phyloP scores from a whole-genome alignment of 75 land plant species.

The Cunninghamia lanceolata region DNA sequence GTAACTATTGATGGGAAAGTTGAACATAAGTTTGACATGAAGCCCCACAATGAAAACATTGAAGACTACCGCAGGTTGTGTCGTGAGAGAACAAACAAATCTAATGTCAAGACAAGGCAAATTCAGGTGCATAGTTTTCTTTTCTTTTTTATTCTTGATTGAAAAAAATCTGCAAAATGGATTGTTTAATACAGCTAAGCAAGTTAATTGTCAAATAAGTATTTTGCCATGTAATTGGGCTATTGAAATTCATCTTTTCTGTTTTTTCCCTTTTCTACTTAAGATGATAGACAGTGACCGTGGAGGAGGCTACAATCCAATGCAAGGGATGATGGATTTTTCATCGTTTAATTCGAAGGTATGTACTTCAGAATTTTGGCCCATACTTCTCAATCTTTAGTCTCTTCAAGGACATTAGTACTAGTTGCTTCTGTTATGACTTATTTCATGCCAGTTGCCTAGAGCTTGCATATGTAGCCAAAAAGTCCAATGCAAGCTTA shows the following conservation, averaged over 20 bases:
- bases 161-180: not conserved
- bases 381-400: not conserved
- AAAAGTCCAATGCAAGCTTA: not conserved
- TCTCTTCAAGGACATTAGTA: not conserved
- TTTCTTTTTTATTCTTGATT: constrained; percentile 5
- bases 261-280: not conserved
- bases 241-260: not conserved
- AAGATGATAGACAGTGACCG: constrained; percentile 87
- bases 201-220: not conserved
- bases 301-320: constrained; percentile 81
- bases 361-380: constrained; percentile 10
- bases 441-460: not conserved
- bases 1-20: constrained; percentile 83
- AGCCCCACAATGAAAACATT: no score
- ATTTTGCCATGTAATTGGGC: not conserved
- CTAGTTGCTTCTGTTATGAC: not conserved
- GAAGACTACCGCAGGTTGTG: no score
- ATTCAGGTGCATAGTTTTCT: constrained; percentile 32
- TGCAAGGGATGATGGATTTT: no score
- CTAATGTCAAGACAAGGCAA: constrained; percentile 74
- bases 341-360: constrained; percentile 62
- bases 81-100: no score
- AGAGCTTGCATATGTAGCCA: not conserved
- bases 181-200: not conserved
- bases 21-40: constrained; percentile 88